These are phyloP conservation scores for Wickerhamiella azymoides DNA, from an alignment of 805 yeast species.

Conservation along the genomic window DNA sequence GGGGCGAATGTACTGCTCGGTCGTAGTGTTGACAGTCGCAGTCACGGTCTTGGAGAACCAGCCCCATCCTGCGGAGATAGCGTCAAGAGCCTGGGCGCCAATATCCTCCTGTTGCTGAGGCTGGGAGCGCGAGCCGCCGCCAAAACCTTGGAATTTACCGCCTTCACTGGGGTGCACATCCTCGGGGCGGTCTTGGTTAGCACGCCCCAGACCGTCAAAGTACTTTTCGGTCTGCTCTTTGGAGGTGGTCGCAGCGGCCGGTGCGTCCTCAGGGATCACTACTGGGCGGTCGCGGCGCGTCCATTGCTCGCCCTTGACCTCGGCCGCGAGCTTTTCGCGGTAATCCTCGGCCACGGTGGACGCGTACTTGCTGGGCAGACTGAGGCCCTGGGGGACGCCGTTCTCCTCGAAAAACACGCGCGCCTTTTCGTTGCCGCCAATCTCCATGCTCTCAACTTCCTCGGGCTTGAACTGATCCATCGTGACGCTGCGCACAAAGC, in stretches of 20 bases:
- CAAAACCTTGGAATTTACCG: conserved; percentile 85
- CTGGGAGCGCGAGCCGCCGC: conserved; percentile 35
- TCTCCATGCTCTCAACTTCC: conserved; percentile 79
- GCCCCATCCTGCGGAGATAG: conserved; percentile 88
- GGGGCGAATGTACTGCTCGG: conserved; percentile 84
- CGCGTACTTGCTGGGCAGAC: conserved; percentile 66
- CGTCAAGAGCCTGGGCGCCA: conserved; percentile 67
- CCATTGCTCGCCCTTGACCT: conserved; percentile 60
- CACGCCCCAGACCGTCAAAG: conserved; percentile 64
- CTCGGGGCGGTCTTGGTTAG: conserved; percentile 59
- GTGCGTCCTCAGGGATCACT: conserved; percentile 14
- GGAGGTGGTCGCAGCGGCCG: conserved; percentile 10
- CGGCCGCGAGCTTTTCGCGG: conserved; percentile 63
- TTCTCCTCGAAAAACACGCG: conserved; percentile 51
- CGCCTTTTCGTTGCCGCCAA: conserved; percentile 81
- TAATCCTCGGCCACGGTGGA: conserved; percentile 92
- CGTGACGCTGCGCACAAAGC: conserved; percentile 90
- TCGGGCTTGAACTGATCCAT: conserved; percentile 98
- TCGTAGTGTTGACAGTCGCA: conserved; percentile 72
- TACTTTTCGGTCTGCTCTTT: conserved; percentile 49
- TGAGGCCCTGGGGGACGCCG: conserved; percentile 52
- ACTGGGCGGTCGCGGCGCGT: conserved; percentile 33
- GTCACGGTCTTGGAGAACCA: conserved; percentile 74
- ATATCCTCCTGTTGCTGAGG: conserved; percentile 34
- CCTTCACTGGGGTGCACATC: conserved; percentile 86